Conservation (phyloP, 108 stramenopile genomes). For the Conticribra weissflogii region DNA sequence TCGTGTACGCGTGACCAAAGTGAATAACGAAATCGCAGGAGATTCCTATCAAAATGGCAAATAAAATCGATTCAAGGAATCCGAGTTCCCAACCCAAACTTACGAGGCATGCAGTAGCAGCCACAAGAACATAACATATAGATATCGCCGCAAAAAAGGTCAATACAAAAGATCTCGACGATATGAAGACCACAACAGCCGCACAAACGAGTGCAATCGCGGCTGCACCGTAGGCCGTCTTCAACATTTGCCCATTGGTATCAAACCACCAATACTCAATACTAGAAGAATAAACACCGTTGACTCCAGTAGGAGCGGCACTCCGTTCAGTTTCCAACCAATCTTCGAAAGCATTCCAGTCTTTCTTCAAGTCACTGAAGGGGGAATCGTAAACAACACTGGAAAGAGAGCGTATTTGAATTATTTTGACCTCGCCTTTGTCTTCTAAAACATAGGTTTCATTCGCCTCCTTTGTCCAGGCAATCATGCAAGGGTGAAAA, state of each 20-base stretch:
- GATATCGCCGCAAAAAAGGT: constrained; percentile 47
- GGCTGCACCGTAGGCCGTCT: constrained; percentile 7
- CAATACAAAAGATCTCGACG: constrained; percentile 49
- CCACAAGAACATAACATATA: constrained; percentile 54
- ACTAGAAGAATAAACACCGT: constrained; percentile 28
- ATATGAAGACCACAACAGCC: constrained; percentile 48
- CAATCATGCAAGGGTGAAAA: constrained; percentile 56
- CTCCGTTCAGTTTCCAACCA: constrained; percentile 35
- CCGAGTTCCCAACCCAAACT: constrained; percentile 60
- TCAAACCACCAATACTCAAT: constrained; percentile 61
- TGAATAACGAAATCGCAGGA: constrained; percentile 63
- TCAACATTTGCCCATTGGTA: constrained; percentile 51
- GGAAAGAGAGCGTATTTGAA: constrained; percentile 3
- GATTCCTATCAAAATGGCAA: constrained; percentile 66
- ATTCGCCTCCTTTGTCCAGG: constrained; percentile 32
- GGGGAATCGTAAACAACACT: constrained; percentile 20
- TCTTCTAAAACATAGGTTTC: constrained; percentile 20
- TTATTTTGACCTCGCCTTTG: constrained; percentile 42
- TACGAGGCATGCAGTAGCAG: constrained; percentile 57
- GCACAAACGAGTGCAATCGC: constrained; percentile 40
- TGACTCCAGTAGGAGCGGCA: constrained; percentile 37
- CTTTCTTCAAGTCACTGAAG: constrained; percentile 40
- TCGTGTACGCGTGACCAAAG: constrained; percentile 55
- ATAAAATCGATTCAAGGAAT: constrained; percentile 56
- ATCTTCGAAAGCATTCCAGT: constrained; percentile 50